phyloP scores from a whole-genome alignment of 139 green algal genomes.

The Coelastrella sp. region DNA sequence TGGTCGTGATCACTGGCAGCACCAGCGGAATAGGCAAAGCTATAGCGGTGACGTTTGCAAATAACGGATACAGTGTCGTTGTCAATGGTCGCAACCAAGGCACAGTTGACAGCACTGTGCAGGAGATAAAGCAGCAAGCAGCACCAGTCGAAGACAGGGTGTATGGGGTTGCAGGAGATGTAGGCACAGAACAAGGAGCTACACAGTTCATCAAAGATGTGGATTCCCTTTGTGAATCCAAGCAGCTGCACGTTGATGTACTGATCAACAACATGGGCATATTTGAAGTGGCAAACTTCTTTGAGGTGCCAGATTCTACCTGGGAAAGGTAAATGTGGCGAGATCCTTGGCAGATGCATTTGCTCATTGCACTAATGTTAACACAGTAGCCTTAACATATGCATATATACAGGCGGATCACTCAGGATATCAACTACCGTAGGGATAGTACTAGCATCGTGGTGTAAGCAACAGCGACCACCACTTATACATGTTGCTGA shows the following conservation, averaged over 20 bases:
- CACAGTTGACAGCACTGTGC: background rate
- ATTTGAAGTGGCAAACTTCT: conserved; percentile 36
- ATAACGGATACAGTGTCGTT: background rate
- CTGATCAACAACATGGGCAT: conserved; percentile 47
- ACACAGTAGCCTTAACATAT: too few species aligned
- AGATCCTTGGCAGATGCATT: too few species aligned
- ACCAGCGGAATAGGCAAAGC: conserved; percentile 6
- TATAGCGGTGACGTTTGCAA: background rate
- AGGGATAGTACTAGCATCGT: too few species aligned
- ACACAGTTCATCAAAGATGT: background rate
- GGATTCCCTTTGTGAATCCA: background rate
- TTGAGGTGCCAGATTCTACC: conserved; percentile 5
- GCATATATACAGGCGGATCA: too few species aligned
- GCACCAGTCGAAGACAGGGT: background rate
- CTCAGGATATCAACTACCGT: too few species aligned
- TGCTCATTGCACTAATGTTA: too few species aligned
- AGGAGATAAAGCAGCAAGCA: background rate
- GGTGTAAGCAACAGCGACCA: too few species aligned
- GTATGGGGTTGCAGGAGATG: background rate
- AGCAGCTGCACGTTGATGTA: background rate
- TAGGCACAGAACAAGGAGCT: background rate
- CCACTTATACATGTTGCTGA: too few species aligned
- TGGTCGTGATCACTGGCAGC: background rate
- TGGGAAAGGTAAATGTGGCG: background rate
- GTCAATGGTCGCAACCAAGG: background rate